Evolutionary conservation across 1,139 yeast species (phyloP).

Genomic region (Saccharomyces hybrid): DNA sequence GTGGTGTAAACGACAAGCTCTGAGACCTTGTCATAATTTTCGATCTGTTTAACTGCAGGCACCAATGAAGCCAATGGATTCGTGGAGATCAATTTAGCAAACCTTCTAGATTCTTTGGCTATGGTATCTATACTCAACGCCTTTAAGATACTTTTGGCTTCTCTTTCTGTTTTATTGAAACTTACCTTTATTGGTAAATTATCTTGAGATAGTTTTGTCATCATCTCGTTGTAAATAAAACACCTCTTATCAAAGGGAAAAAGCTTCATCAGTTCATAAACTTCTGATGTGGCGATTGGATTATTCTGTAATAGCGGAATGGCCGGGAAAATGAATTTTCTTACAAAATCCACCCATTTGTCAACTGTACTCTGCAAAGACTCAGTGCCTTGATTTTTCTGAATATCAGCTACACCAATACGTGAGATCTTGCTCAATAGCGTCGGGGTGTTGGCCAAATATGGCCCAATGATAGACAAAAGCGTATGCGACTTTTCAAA

Average conservation of each 20-base stretch:
- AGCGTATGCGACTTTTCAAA: constrained; percentile 42
- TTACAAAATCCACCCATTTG: constrained; percentile 54
- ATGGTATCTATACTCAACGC: constrained; percentile 83
- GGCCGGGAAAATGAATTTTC: constrained; percentile 64
- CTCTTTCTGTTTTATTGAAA: constrained; percentile 65
- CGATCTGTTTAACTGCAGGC: constrained; percentile 64
- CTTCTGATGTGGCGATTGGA: constrained; percentile 54
- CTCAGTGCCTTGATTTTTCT: constrained; percentile 16
- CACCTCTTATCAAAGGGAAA: constrained; percentile 63
- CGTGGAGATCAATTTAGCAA: constrained; percentile 68
- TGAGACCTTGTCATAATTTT: constrained; percentile 84
- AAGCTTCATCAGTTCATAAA: constrained; percentile 46
- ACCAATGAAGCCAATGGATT: constrained; percentile 76
- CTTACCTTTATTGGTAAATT: constrained; percentile 55
- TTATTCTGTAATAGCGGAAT: constrained; percentile 55
- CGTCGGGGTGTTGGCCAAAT: constrained; percentile 40
- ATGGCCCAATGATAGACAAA: constrained; percentile 50
- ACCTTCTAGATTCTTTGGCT: constrained; percentile 63
- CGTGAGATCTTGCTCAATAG: constrained; percentile 57
- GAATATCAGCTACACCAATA: constrained; percentile 41
- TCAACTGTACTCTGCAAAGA: constrained; percentile 20
- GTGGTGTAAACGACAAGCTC: constrained; percentile 76
- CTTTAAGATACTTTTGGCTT: constrained; percentile 73
- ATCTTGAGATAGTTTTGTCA: constrained; percentile 46
- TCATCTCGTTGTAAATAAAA: constrained; percentile 77